A percentile compares a stretch with the other conserved stretches of the same genome.
Conservation (phyloP, 106 monocot genomes). For the Dendrobium chrysotoxum region DNA sequence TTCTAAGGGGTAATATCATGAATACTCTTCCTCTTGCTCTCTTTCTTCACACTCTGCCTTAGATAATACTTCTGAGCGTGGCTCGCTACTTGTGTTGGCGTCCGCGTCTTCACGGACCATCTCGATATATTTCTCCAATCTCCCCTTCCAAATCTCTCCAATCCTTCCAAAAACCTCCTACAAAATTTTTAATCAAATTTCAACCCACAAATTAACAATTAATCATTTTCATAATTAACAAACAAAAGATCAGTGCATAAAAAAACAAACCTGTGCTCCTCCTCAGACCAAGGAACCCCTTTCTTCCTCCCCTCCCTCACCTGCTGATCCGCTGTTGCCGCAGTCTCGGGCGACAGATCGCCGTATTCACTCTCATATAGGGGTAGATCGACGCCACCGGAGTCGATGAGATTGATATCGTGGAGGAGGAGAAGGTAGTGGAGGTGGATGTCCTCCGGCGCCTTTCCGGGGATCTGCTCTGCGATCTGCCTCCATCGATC, state of each 20-base stretch:
- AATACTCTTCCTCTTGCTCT: slow-evolving; percentile 55
- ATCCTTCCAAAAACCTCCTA: slow-evolving; percentile 40
- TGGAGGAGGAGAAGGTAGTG: slow-evolving; percentile 36
- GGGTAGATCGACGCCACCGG: slow-evolving; percentile 34
- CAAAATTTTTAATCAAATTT: neutral
- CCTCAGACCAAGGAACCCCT: slow-evolving; percentile 46
- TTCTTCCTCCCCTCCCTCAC: slow-evolving; percentile 22
- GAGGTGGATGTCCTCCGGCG: slow-evolving; percentile 17
- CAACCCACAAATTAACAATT: neutral
- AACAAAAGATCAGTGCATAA: neutral
- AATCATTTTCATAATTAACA: neutral
- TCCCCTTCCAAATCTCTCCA: slow-evolving; percentile 40
- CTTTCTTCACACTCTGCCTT: slow-evolving; percentile 18
- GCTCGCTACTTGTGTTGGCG: slow-evolving; percentile 57
- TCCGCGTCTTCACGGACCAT: slow-evolving; percentile 43
- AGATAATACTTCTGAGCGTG: slow-evolving; percentile 56
- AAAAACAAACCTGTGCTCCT: slow-evolving; percentile 40
- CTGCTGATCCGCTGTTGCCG: neutral
- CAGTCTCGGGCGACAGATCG: neutral
- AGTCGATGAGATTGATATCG: slow-evolving; percentile 37
- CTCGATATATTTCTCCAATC: slow-evolving; percentile 66
- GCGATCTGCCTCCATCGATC: slow-evolving; percentile 39
- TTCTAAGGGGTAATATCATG: slow-evolving; percentile 34
- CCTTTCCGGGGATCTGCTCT: slow-evolving; percentile 27
- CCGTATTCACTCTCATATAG: slow-evolving; percentile 6